Conservation (phyloP, 495 filamentous ascomycete species). For the Xylaria bambusicola region DNA sequence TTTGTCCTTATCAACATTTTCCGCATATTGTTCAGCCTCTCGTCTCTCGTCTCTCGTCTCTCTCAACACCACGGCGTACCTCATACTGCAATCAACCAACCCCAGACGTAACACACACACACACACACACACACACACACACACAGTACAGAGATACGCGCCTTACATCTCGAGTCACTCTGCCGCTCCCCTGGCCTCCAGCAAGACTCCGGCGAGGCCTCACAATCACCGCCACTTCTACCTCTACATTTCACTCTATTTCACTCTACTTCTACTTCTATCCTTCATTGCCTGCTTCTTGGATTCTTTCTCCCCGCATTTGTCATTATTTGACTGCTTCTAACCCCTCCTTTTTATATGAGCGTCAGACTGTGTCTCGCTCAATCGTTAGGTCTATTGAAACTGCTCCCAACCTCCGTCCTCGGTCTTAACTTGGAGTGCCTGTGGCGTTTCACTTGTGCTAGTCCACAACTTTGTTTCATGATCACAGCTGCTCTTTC, state of each 20-base stretch:
- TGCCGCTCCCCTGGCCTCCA: neutral
- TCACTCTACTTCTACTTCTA: neutral
- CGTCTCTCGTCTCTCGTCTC: too few species aligned
- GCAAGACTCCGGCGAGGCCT: neutral
- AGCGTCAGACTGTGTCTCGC: neutral
- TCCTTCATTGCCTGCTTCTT: conserved; percentile 1
- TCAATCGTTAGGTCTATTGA: neutral
- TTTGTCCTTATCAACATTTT: too few species aligned
- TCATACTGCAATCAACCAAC: too few species aligned
- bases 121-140: neutral
- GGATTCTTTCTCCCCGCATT: neutral
- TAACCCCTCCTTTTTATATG: neutral
- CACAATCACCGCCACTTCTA: neutral
- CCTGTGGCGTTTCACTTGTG: conserved; percentile 11
- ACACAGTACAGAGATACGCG: neutral
- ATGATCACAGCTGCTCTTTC: neutral
- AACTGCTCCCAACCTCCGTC: conserved; percentile 1
- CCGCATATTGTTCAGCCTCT: too few species aligned
- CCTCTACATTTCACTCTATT: neutral
- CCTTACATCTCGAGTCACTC: conserved; percentile 4
- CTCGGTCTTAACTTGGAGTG: neutral
- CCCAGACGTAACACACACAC: too few species aligned
- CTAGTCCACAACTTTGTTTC: conserved; percentile 5
- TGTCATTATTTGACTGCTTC: too few species aligned
- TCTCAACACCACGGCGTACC: too few species aligned